Evolutionary conservation across 106 monocot species (phyloP).

Genomic region (Triglochin maritima): DNA sequence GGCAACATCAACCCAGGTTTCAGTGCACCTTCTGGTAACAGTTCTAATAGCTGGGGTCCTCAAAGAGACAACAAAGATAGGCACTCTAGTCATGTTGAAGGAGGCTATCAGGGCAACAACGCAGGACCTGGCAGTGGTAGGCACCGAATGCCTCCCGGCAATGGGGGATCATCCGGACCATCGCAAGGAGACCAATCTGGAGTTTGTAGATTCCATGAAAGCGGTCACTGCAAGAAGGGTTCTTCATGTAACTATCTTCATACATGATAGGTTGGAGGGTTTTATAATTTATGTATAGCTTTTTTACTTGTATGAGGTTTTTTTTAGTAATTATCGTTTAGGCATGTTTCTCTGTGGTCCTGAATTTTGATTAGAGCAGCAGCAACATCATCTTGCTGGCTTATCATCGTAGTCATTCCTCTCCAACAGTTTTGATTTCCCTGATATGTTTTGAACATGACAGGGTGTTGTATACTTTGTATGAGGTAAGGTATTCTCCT

Average conservation of each 20-base stretch:
- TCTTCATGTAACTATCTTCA: constrained; percentile 56
- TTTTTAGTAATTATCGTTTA: too few relatives aligned
- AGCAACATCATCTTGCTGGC: too few relatives aligned
- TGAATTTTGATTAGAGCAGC: too few relatives aligned
- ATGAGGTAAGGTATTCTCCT: too few relatives aligned
- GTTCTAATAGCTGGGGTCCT: constrained; percentile 7
- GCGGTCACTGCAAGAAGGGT: constrained; percentile 74
- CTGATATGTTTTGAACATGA: too few relatives aligned
- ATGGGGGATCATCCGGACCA: constrained; percentile 20
- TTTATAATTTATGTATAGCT: constrained; percentile 5
- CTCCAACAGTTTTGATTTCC: too few relatives aligned
- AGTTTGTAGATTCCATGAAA: constrained; percentile 62
- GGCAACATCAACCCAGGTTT: constrained; percentile 17
- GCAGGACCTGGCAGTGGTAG: constrained; percentile 15
- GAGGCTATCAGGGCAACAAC: constrained; percentile 6
- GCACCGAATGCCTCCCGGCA: constrained; percentile 7
- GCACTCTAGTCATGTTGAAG: constrained; percentile 12
- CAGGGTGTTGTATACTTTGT: too few relatives aligned
- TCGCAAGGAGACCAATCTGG: constrained; percentile 29
- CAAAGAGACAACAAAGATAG: constrained; percentile 15
- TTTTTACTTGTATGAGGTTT: background rate
- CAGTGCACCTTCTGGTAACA: constrained; percentile 17
- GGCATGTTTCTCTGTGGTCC: too few relatives aligned
- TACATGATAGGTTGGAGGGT: constrained; percentile 13
- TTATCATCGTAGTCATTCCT: too few relatives aligned